Percentiles rank a stretch among this genome's conserved stretches.
These are phyloP conservation scores for Candida michaelii DNA, from an alignment of 805 yeast genomes.

Conservation along the genomic window DNA sequence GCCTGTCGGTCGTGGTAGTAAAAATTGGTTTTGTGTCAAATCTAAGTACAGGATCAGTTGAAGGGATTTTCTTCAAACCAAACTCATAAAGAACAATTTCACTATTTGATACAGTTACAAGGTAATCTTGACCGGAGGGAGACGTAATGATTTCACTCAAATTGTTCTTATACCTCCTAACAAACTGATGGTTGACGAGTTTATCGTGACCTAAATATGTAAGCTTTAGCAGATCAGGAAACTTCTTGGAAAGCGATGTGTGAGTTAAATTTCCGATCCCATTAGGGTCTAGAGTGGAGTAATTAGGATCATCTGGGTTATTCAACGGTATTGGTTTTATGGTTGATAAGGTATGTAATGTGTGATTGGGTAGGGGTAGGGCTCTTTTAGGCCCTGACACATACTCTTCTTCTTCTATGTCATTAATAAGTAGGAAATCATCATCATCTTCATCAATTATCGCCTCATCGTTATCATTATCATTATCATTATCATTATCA, in stretches of 20 bases:
- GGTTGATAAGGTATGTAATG: background rate
- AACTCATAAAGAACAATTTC: conserved; percentile 35
- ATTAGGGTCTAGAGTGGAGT: background rate
- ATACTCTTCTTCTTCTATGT: conserved; percentile 1
- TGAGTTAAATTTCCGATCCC: conserved; percentile 1
- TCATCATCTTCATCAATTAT: background rate
- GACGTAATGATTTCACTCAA: conserved; percentile 25
- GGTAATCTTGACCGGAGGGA: conserved; percentile 16
- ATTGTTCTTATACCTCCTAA: conserved; percentile 44
- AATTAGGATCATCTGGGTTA: conserved; percentile 3
- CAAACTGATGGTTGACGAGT: conserved; percentile 22
- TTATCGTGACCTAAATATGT: conserved; percentile 21
- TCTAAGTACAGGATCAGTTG: conserved; percentile 22
- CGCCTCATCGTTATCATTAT: background rate
- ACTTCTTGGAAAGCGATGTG: conserved; percentile 20
- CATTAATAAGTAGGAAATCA: background rate
- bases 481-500: background rate
- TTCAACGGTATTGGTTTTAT: conserved; percentile 1
- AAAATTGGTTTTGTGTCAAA: conserved; percentile 44
- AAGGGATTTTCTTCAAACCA: conserved; percentile 29
- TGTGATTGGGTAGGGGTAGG: background rate
- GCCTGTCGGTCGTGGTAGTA: conserved; percentile 42
- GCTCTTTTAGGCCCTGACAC: background rate
- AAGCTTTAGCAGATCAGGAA: conserved; percentile 32
- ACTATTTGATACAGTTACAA: conserved; percentile 36